phyloP scores from a whole-genome alignment of 108 stramenopile species.

The Skeletonema potamos region DNA sequence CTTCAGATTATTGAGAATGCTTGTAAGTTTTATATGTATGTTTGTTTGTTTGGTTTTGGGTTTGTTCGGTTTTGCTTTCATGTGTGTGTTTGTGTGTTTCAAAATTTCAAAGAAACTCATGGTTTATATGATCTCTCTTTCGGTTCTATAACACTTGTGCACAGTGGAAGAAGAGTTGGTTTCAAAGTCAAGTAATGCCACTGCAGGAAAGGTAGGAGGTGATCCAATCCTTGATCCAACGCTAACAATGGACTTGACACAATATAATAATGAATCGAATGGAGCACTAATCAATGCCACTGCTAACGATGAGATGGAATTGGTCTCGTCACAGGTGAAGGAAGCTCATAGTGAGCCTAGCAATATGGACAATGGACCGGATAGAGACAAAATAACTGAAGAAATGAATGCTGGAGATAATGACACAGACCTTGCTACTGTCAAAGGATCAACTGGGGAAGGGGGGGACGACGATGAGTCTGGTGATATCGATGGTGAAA shows the following conservation, averaged over 20 bases:
- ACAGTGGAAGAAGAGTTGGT: not conserved
- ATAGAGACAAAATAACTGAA: not conserved
- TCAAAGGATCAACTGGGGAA: not conserved
- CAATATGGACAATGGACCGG: not conserved
- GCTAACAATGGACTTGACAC: constrained; percentile 44
- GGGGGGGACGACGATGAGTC: not conserved
- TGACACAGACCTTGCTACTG: not conserved
- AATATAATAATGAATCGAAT: not conserved
- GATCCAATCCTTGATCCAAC: constrained; percentile 26
- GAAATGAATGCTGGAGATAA: not conserved
- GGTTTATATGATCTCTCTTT: not conserved
- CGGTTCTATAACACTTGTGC: too few relatives aligned
- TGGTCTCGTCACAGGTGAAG: not conserved
- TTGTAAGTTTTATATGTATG: not conserved
- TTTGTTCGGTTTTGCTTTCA: not conserved
- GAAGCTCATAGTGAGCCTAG: not conserved
- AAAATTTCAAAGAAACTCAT: too few relatives aligned
- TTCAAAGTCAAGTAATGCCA: not conserved
- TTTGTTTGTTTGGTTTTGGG: not conserved
- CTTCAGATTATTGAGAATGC: not conserved
- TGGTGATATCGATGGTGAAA: not conserved
- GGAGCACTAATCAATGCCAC: constrained; percentile 16
- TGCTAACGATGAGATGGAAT: not conserved
- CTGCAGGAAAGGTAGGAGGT: not conserved
- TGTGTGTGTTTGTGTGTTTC: too few relatives aligned